Percentiles rank a stretch among this genome's conserved stretches.
These are phyloP conservation scores for Pseudocercospora vitis DNA, from an alignment of 2,329 filamentous ascomycete genomes.

Conservation along the genomic window DNA sequence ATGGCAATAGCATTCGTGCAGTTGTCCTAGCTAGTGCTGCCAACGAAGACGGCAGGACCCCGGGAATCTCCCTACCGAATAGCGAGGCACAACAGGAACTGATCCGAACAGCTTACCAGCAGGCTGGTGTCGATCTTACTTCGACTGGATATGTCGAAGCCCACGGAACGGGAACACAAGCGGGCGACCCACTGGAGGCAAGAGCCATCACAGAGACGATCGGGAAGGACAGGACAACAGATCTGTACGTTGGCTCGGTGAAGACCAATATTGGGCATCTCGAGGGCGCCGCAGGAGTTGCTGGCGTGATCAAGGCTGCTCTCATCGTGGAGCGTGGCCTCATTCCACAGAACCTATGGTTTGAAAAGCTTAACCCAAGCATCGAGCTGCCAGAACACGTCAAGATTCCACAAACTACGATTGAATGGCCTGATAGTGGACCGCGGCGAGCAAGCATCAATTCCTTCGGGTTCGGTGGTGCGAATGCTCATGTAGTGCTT, in stretches of 20 bases:
- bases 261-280: constrained; percentile 30
- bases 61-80: constrained; percentile 18
- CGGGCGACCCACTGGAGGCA: constrained; percentile 28
- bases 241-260: constrained; percentile 25
- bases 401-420: neutral
- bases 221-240: constrained; percentile 4
- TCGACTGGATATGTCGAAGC: constrained; percentile 25
- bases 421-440: constrained; percentile 9
- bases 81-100: constrained; percentile 21
- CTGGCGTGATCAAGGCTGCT: constrained; percentile 24
- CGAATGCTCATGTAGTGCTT: constrained; percentile 31
- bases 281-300: constrained; percentile 21
- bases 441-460: constrained; percentile 20
- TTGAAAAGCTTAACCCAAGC: constrained; percentile 28
- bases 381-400: constrained; percentile 28
- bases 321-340: constrained; percentile 28
- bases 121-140: constrained; percentile 13
- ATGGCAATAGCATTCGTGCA: constrained; percentile 34
- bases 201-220: constrained; percentile 21
- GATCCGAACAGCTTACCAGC: constrained; percentile 19
- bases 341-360: constrained; percentile 30
- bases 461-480: constrained; percentile 32
- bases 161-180: constrained; percentile 22
- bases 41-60: constrained; percentile 25
- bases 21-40: constrained; percentile 38